Conservation (phyloP, 75 land plant species). For the Isoetes taiwanensis region DNA sequence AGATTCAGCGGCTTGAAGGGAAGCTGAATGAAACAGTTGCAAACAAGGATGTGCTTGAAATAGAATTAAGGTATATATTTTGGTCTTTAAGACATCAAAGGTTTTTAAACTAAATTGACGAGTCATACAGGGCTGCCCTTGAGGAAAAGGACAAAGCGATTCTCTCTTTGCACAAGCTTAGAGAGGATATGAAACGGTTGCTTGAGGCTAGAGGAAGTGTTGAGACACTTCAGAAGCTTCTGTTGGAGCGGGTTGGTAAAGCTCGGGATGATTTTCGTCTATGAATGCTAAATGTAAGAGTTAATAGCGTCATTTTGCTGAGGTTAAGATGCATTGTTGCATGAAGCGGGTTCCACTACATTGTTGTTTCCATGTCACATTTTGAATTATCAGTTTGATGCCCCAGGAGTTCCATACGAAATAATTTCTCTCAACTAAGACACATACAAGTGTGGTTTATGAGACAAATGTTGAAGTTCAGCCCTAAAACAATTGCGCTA, state of each 20-base stretch:
- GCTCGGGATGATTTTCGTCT: no score
- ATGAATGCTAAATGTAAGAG: no score
- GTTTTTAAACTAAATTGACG: neutral
- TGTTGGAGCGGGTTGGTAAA: conserved; percentile 18
- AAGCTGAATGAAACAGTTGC: conserved; percentile 9
- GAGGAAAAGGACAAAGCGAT: conserved; percentile 9
- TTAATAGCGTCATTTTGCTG: no score
- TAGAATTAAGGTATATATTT: conserved; percentile 8
- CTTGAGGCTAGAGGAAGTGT: conserved; percentile 16
- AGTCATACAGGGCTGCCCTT: neutral
- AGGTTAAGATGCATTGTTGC: no score
- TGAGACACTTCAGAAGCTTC: conserved; percentile 17
- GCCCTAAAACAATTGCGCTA: no score
- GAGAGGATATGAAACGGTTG: conserved; percentile 12
- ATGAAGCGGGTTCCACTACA: no score
- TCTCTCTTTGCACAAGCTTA: conserved; percentile 8
- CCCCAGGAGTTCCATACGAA: no score
- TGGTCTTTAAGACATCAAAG: neutral
- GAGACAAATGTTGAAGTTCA: no score
- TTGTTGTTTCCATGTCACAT: no score
- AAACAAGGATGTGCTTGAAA: conserved; percentile 8
- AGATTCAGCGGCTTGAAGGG: neutral
- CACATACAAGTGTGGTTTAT: no score
- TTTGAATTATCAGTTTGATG: no score
- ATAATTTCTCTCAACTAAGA: no score